Conservation (phyloP, 352 stramenopile genomes). For the Lagenidium giganteum region DNA sequence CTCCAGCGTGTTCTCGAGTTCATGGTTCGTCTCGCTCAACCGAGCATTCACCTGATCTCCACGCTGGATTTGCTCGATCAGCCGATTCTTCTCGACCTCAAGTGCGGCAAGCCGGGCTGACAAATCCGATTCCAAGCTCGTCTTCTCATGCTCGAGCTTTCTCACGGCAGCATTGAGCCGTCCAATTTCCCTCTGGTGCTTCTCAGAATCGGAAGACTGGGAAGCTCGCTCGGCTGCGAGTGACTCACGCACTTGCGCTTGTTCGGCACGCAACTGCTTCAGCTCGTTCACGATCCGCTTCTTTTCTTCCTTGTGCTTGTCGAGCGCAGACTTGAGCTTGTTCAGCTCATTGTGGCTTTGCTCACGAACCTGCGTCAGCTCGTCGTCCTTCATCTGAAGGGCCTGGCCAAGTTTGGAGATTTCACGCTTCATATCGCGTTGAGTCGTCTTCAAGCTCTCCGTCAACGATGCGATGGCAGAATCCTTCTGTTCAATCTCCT, state of each 20-base stretch:
- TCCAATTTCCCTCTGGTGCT: constrained; percentile 21
- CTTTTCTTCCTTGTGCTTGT: constrained; percentile 27
- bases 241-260: constrained; percentile 16
- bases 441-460: constrained; percentile 27
- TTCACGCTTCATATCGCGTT: constrained; percentile 31
- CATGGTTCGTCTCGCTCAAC: constrained; percentile 41
- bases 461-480: constrained; percentile 21
- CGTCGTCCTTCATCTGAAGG: constrained; percentile 30
- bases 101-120: constrained; percentile 29
- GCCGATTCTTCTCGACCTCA: constrained; percentile 35
- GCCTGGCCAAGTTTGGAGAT: constrained; percentile 20
- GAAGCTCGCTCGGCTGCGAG: constrained; percentile 13
- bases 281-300: constrained; percentile 21
- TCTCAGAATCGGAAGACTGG: constrained; percentile 21
- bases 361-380: constrained; percentile 23
- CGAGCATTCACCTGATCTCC: constrained; percentile 36
- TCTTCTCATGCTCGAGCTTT: constrained; percentile 35
- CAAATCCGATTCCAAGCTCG: constrained; percentile 22
- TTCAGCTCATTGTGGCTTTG: constrained; percentile 21
- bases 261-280: constrained; percentile 24
- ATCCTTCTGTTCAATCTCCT: constrained; percentile 45
- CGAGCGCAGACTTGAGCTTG: constrained; percentile 20
- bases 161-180: constrained; percentile 30
- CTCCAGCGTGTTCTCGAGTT: constrained; percentile 51
- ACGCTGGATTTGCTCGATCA: constrained; percentile 33